phyloP scores from a whole-genome alignment of 768 basidiomycete species.

The Rossbeevera mucosa region DNA sequence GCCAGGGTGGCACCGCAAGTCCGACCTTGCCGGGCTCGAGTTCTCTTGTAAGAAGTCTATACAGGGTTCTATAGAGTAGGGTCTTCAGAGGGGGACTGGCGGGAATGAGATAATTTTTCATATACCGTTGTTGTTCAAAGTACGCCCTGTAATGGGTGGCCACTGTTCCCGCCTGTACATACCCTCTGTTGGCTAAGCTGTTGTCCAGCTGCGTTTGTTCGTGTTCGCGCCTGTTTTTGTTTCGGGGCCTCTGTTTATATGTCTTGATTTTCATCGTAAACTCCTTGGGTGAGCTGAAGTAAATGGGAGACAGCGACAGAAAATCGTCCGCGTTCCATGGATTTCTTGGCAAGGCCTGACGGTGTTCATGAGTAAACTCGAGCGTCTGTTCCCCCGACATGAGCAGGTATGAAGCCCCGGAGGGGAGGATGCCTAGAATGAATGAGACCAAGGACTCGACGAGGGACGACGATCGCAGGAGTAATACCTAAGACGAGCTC shows the following conservation, averaged over 20 bases:
- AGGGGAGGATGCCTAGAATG: constrained; percentile 38
- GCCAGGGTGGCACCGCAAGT: constrained; percentile 31
- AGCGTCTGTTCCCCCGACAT: constrained; percentile 34
- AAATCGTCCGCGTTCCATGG: constrained; percentile 27
- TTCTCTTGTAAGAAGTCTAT: constrained; percentile 25
- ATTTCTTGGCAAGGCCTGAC: constrained; percentile 10
- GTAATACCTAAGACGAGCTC: constrained; percentile 43
- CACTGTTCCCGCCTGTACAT: constrained; percentile 19
- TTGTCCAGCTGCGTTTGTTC: constrained; percentile 26
- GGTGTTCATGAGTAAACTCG: constrained; percentile 18
- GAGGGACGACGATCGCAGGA: neutral
- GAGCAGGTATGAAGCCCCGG: constrained; percentile 44
- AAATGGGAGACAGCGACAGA: constrained; percentile 46
- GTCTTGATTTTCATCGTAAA: constrained; percentile 36
- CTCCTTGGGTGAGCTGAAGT: constrained; percentile 31
- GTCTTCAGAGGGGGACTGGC: neutral
- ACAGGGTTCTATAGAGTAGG: constrained; percentile 27
- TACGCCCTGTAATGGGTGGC: constrained; percentile 30
- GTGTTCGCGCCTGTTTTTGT: constrained; percentile 24
- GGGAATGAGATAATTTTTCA: neutral
- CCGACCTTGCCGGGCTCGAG: constrained; percentile 30
- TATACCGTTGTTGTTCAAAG: constrained; percentile 45
- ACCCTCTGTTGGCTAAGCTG: constrained; percentile 42
- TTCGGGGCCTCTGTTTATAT: constrained; percentile 37
- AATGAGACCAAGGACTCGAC: neutral